phyloP scores from a whole-genome alignment of 2,329 filamentous ascomycete genomes.

The Curvularia spicifera region DNA sequence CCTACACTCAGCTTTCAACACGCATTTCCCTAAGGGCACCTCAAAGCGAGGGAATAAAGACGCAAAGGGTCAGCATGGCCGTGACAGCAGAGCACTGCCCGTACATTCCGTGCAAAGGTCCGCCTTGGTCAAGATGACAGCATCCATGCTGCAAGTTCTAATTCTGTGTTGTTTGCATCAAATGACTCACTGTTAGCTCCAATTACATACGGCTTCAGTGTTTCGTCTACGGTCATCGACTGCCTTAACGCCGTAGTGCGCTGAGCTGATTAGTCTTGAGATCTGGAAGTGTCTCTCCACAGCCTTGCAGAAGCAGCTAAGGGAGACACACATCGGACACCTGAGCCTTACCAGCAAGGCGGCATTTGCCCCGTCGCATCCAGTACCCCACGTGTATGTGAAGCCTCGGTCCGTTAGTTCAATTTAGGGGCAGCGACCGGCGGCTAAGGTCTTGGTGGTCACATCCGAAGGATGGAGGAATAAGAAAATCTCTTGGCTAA shows the following conservation, averaged over 20 bases:
- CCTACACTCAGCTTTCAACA: conserved; percentile 34
- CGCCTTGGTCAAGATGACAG: conserved; percentile 15
- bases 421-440: not conserved
- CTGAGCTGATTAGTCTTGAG: conserved; percentile 6
- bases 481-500: conserved; percentile 1
- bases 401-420: not conserved
- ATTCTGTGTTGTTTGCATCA: conserved; percentile 23
- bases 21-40: conserved; percentile 24
- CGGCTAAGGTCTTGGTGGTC: not conserved
- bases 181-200: conserved; percentile 26
- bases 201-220: conserved; percentile 30
- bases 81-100: conserved; percentile 23
- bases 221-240: conserved; percentile 27
- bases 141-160: conserved; percentile 23
- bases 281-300: conserved; percentile 7
- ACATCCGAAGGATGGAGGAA: not conserved
- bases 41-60: conserved; percentile 13
- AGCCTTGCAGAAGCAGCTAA: conserved; percentile 4
- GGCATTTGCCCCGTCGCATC: not conserved
- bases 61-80: conserved; percentile 23
- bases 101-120: conserved; percentile 30
- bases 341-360: not conserved
- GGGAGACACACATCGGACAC: not conserved
- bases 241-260: conserved; percentile 23
- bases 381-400: not conserved